Conservation (phyloP, 345 rosid species). For the Bretschneidera sinensis region DNA sequence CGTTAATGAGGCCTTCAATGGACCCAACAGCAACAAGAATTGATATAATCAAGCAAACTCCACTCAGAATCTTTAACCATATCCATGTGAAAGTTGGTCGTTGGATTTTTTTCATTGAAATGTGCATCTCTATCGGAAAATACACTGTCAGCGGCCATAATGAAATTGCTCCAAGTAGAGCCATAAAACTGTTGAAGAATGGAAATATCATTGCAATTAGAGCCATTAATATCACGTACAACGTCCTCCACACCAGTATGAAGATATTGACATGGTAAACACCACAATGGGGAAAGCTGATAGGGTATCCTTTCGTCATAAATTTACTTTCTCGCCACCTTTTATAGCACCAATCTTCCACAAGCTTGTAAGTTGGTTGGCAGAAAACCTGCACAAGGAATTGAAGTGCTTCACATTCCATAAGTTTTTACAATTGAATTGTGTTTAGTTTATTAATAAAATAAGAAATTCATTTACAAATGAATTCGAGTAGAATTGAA, state of each 20-base stretch:
- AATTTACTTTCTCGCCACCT: not conserved
- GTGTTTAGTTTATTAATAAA: no score
- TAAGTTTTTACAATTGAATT: no score
- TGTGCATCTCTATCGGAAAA: constrained; percentile 21
- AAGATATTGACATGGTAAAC: not conserved
- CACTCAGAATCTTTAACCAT: constrained; percentile 11
- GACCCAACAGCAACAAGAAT: constrained; percentile 10
- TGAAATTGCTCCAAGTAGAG: constrained; percentile 14
- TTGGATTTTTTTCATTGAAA: not conserved
- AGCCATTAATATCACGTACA: constrained; percentile 22
- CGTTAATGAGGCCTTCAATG: constrained; percentile 17
- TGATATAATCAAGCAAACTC: constrained; percentile 15
- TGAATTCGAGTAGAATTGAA: no score
- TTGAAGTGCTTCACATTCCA: no score
- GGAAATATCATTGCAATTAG: constrained; percentile 27
- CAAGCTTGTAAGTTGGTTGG: constrained; percentile 22
- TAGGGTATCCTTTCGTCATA: not conserved
- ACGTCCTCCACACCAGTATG: constrained; percentile 10
- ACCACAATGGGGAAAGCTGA: not conserved
- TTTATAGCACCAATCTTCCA: not conserved
- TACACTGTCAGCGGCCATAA: constrained; percentile 26
- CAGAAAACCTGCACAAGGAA: constrained; percentile 26
- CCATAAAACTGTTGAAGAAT: constrained; percentile 25
- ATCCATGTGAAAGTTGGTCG: constrained; percentile 13
- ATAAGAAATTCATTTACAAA: no score